These are phyloP conservation scores for Fusarium begoniae DNA, from an alignment of 2,329 filamentous ascomycete genomes.

Conservation along the genomic window DNA sequence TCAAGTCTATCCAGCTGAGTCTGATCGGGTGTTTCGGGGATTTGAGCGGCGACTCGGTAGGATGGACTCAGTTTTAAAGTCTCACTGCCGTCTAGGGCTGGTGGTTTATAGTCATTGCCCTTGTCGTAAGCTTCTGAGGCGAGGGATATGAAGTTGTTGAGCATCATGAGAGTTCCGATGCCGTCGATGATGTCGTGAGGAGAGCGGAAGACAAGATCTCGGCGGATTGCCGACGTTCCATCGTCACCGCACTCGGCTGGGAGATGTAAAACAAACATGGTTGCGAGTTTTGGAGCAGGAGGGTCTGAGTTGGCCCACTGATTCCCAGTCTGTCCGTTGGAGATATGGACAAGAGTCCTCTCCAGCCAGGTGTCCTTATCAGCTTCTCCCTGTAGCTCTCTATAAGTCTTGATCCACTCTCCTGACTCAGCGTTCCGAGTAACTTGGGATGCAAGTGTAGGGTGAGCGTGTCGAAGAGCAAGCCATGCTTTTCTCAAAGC, in stretches of 20 bases:
- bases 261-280: slow-evolving; percentile 45
- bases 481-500: slow-evolving; percentile 49
- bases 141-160: slow-evolving; percentile 44
- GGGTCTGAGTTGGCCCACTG: slow-evolving; percentile 50
- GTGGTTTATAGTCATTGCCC: slow-evolving; percentile 7
- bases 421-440: slow-evolving; percentile 20
- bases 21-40: rapidly evolving
- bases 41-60: slow-evolving; percentile 1
- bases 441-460: slow-evolving; percentile 46
- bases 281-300: slow-evolving; percentile 44
- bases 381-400: neutral
- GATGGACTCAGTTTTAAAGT: slow-evolving; percentile 15
- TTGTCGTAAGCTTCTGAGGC: slow-evolving; percentile 36
- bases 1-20: neutral
- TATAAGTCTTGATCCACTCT: slow-evolving; percentile 44
- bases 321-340: slow-evolving; percentile 36
- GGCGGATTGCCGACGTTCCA: no score
- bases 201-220: slow-evolving; percentile 49
- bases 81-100: slow-evolving; percentile 35
- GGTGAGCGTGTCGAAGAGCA: slow-evolving; percentile 45
- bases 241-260: neutral
- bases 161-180: slow-evolving; percentile 48
- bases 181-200: slow-evolving; percentile 54
- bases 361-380: slow-evolving; percentile 42
- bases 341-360: slow-evolving; percentile 43